These are phyloP conservation scores for Rhododendron simsii DNA, from an alignment of 148 eudicot species.

Conservation along the genomic window DNA sequence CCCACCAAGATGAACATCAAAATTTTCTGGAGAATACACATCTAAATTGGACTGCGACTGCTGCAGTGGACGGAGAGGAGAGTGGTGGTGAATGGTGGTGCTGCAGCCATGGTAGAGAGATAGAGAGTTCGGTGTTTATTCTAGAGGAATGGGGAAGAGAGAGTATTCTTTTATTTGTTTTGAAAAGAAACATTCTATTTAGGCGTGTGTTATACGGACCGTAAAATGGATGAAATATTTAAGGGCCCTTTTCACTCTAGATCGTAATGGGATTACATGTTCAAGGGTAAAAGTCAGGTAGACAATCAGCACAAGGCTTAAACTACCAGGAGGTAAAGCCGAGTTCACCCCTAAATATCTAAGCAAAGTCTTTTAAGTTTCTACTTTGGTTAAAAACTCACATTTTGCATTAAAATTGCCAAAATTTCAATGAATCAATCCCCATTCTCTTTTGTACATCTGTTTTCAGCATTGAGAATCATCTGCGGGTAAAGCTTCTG, in stretches of 20 bases:
- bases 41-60: background rate
- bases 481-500: background rate
- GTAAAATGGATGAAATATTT: background rate
- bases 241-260: background rate
- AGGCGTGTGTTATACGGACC: too few relatives aligned
- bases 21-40: background rate
- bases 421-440: background rate
- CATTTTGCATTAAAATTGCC: background rate
- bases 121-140: background rate
- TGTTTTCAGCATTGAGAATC: background rate
- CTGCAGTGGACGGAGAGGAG: background rate
- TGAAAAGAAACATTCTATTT: background rate
- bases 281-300: background rate
- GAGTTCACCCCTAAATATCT: background rate
- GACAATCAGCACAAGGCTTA: background rate
- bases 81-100: background rate
- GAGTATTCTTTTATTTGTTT: background rate
- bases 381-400: background rate
- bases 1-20: background rate
- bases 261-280: background rate
- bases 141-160: background rate
- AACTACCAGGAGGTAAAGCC: background rate
- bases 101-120: background rate
- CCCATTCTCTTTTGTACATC: background rate
- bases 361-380: background rate